Evolutionary conservation across 495 filamentous ascomycete genomes (phyloP), one percentile per base, ranked within the genome.

Genomic region (Penicillium silybi): DNA sequence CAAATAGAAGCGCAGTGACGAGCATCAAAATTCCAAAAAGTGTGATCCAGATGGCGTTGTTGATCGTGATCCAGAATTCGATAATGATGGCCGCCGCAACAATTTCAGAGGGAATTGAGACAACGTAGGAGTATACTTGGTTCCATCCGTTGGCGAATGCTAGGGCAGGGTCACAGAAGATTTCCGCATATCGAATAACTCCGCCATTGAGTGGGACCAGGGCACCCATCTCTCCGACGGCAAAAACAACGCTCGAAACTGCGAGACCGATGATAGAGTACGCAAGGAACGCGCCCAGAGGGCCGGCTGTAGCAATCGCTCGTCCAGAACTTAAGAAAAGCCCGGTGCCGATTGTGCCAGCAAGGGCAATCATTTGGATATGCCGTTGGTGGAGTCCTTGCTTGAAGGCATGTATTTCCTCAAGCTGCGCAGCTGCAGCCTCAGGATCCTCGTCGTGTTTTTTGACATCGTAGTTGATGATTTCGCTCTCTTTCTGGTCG

Each of bases 301-400:
- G 88, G 1, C 85, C 85, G 44, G 78, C 80, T 41, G 69, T 66
- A 19, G 80, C 76, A 39, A 86, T 76, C 13, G 82, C 78, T 23
- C 72, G 62, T 35, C 83, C 82, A 44, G 82, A 85, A 48, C 60
- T 52, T 13, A 70, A 54, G 41, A 67, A 67, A 11, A 67, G 59
- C 15, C 64, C 61, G 6, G 62, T 62, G 15, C 71, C 71, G 25
- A 76, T 65, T 2, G 72, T 70, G 20, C 73, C 73, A 4, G 72
- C 73, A 18, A 77, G 62, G 38, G 70, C 70, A 18, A 77, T 75
- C 73, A 76, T 77, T 62, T 75, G 69, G 46, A 70, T 68, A 39
- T 70, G 67, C 17, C 67, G 53, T 43, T 64, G 54, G n/a, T 65
- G 59, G 3, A 69, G 62, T n/a, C 64, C 64, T 18, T 64, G 56